A percentile compares a stretch with the other conserved stretches of the same genome.
Evolutionary conservation across 345 rosid species (phyloP).

Genomic region (Fremontodendron californicum): DNA sequence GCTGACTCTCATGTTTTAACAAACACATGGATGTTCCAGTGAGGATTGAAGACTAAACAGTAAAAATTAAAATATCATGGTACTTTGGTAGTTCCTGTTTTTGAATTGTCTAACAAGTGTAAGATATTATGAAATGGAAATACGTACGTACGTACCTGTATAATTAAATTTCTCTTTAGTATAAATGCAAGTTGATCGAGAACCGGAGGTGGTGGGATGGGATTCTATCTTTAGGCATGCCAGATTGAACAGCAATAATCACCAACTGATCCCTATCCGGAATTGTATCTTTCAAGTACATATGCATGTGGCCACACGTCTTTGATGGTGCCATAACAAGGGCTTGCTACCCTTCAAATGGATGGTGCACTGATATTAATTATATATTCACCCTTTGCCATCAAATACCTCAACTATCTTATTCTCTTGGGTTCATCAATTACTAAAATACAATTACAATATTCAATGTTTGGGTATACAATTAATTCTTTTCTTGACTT

Average conservation of each 20-base stretch:
- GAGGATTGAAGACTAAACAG: too few species aligned
- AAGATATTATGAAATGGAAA: neutral
- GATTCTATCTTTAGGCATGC: neutral
- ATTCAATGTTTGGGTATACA: neutral
- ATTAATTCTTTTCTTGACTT: too few species aligned
- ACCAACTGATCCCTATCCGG: neutral
- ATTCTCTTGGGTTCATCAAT: neutral
- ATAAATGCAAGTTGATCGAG: too few species aligned
- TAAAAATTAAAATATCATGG: too few species aligned
- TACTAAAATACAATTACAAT: too few species aligned
- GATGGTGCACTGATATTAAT: neutral
- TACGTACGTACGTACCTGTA: neutral
- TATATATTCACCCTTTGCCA: too few species aligned
- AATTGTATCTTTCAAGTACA: neutral
- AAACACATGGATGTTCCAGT: neutral
- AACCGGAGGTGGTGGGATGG: neutral
- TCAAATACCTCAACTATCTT: neutral
- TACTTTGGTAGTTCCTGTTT: too few species aligned
- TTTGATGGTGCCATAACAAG: neutral
- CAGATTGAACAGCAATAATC: neutral
- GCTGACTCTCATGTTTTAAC: neutral
- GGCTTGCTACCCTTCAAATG: neutral
- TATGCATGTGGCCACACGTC: neutral
- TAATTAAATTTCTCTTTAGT: neutral
- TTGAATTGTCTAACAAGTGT: too few species aligned